Percentiles rank a stretch among this genome's conserved stretches.
Conservation (phyloP, 768 basidiomycete genomes). For the Xanthoconium purpureum region DNA sequence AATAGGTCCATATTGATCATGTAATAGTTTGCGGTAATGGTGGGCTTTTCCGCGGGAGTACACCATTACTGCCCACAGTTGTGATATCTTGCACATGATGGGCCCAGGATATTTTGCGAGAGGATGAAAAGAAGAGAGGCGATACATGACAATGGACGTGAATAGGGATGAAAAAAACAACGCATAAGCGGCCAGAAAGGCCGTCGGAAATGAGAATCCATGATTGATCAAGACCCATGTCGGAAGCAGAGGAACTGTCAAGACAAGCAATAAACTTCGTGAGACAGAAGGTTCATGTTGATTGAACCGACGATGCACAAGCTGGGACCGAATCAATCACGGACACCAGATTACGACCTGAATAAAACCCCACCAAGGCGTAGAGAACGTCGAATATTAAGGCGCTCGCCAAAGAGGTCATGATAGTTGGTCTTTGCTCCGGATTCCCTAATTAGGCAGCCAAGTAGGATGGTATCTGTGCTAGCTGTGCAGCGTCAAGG, state of each 20-base stretch:
- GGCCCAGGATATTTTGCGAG: slow-evolving; percentile 39
- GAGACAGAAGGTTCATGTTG: slow-evolving; percentile 16
- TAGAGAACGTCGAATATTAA: slow-evolving; percentile 16
- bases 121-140: slow-evolving; percentile 39
- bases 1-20: slow-evolving; percentile 31
- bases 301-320: slow-evolving; percentile 17
- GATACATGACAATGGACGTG: slow-evolving; percentile 32
- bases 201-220: background rate
- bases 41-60: slow-evolving; percentile 19
- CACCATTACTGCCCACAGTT: slow-evolving; percentile 26
- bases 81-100: slow-evolving; percentile 28
- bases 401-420: slow-evolving; percentile 1
- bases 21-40: slow-evolving; percentile 21
- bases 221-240: slow-evolving; percentile 10
- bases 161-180: slow-evolving; percentile 21
- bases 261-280: slow-evolving; percentile 10
- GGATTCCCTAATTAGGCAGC: no score
- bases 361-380: slow-evolving; percentile 15
- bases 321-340: slow-evolving; percentile 2
- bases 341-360: background rate
- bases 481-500: no score
- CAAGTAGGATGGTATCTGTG: no score
- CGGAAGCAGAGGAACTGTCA: slow-evolving; percentile 13
- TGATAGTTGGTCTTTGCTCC: background rate
- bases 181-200: slow-evolving; percentile 13